Conservation (phyloP, 2,329 filamentous ascomycete genomes). For the Pseudogymnoascus sp. region DNA sequence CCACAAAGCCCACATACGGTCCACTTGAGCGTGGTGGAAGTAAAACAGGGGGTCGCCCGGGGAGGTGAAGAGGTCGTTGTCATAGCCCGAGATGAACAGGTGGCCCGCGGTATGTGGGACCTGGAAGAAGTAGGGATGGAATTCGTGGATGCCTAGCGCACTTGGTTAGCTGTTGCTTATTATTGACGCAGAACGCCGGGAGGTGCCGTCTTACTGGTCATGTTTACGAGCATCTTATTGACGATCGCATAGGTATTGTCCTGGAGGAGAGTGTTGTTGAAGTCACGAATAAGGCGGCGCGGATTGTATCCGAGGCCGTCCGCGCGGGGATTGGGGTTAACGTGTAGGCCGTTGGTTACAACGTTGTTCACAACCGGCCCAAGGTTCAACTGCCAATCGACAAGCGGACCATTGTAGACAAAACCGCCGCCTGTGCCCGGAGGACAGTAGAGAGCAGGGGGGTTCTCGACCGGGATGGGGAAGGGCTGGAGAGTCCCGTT, state of each 20-base stretch:
- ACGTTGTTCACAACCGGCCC: not conserved
- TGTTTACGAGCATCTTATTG: constrained; percentile 31
- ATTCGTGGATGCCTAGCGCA: constrained; percentile 34
- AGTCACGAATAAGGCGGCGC: constrained; percentile 32
- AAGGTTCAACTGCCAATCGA: not conserved
- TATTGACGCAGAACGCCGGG: constrained; percentile 12
- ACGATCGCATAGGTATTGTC: constrained; percentile 30
- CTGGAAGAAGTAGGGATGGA: not conserved
- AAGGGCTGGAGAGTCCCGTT: not conserved
- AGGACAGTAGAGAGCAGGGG: not conserved
- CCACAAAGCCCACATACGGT: constrained; percentile 29
- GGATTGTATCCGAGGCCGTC: constrained; percentile 29
- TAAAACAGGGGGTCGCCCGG: constrained; percentile 19
- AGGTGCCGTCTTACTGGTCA: not conserved
- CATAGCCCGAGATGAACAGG: not conserved
- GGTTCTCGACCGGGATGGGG: not conserved
- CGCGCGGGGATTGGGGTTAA: constrained; percentile 11
- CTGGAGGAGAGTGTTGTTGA: constrained; percentile 26
- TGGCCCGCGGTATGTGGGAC: not conserved
- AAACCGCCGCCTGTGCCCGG: not conserved
- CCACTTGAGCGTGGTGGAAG: constrained; percentile 19
- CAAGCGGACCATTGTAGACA: not conserved
- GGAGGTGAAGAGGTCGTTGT: not conserved
- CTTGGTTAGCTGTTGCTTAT: constrained; percentile 35
- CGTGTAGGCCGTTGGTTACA: not conserved